These are phyloP conservation scores for Jatropha podagrica DNA, from an alignment of 441 rosid species.

Conservation along the genomic window DNA sequence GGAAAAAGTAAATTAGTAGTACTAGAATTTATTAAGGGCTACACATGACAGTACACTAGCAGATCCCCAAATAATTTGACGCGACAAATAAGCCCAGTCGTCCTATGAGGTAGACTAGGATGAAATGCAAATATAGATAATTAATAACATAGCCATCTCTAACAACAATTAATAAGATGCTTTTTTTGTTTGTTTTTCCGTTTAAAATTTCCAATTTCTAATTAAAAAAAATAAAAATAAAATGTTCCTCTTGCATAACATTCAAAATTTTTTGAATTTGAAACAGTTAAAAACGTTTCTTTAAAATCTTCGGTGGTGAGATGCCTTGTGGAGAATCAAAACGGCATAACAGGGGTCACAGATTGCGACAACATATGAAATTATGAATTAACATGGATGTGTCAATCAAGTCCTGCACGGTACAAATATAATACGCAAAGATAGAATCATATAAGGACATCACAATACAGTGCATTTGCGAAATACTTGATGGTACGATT, in stretches of 20 bases:
- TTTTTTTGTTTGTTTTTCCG: too few relatives aligned
- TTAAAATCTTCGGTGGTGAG: constrained; percentile 2
- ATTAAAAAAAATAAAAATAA: background rate
- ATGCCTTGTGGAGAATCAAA: constrained; percentile 4
- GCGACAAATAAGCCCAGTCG: background rate
- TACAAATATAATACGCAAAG: constrained; percentile 12
- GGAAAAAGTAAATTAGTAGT: background rate
- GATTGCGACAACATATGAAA: constrained; percentile 14
- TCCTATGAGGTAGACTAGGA: background rate
- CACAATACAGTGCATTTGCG: constrained; percentile 1
- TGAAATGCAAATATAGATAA: background rate
- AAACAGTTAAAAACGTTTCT: constrained; percentile 8
- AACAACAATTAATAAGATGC: background rate
- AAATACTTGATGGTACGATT: background rate
- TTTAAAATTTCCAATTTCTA: background rate
- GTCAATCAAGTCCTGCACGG: constrained; percentile 13
- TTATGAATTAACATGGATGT: constrained; percentile 8
- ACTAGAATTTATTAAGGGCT: background rate
- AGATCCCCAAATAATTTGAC: background rate
- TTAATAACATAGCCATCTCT: background rate
- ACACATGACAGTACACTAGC: background rate
- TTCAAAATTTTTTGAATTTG: constrained; percentile 43
- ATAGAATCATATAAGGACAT: constrained; percentile 11
- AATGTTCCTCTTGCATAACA: background rate
- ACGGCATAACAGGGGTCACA: constrained; percentile 18